phyloP scores from a whole-genome alignment of 805 yeast genomes.

The Candida yuanshanica region DNA sequence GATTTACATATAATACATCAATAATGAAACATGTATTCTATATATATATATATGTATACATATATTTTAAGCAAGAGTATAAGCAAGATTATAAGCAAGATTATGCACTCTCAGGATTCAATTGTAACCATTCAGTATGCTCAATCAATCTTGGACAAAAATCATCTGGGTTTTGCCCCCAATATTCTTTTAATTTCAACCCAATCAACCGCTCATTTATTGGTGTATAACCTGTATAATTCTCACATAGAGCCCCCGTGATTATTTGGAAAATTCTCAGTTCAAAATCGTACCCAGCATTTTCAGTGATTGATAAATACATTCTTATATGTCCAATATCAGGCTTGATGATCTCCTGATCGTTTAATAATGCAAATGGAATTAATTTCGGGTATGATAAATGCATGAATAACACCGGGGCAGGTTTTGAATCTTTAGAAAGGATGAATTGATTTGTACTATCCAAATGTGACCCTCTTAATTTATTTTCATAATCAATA shows the following conservation, averaged over 20 bases:
- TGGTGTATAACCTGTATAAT: constrained; percentile 20
- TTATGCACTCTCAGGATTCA: constrained; percentile 20
- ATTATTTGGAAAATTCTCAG: constrained; percentile 34
- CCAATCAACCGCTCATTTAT: constrained; percentile 22
- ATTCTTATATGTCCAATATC: constrained; percentile 27
- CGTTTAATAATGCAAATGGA: constrained; percentile 26
- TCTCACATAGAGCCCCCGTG: constrained; percentile 31
- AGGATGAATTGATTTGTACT: constrained; percentile 12
- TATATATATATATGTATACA: no score
- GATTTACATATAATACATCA: not conserved
- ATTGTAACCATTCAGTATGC: constrained; percentile 30
- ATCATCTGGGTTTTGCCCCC: constrained; percentile 21
- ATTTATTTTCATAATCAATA: constrained; percentile 22
- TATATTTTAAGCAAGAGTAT: no score
- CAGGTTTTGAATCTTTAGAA: constrained; percentile 11
- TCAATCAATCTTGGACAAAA: constrained; percentile 29
- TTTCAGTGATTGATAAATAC: constrained; percentile 23
- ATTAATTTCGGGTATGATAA: constrained; percentile 51
- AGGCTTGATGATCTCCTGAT: constrained; percentile 22
- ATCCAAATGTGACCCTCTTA: constrained; percentile 14
- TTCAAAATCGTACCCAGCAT: constrained; percentile 34
- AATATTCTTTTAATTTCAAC: constrained; percentile 24
- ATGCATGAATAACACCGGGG: constrained; percentile 44
- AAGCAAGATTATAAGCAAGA: not conserved
- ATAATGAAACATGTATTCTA: not conserved